These are phyloP conservation scores for Cytospora chrysosperma DNA, from an alignment of 2,329 filamentous ascomycete species.

Conservation along the genomic window DNA sequence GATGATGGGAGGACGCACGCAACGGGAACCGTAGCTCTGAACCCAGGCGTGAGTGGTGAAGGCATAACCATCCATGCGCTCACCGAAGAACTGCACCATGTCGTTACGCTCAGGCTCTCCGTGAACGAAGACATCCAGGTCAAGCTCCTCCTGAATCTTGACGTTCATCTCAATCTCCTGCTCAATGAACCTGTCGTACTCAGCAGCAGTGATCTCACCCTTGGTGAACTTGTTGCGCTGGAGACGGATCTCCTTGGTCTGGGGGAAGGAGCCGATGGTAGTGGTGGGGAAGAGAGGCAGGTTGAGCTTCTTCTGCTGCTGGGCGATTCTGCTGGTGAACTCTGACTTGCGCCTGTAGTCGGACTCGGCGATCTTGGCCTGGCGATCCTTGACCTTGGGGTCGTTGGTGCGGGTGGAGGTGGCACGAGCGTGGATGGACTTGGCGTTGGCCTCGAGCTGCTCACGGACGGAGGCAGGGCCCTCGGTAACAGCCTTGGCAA, in stretches of 20 bases:
- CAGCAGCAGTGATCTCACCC: slow-evolving; percentile 84
- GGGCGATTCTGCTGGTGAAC: slow-evolving; percentile 80
- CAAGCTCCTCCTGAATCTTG: slow-evolving; percentile 97
- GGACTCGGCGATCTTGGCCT: slow-evolving; percentile 77
- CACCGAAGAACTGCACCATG: slow-evolving; percentile 99
- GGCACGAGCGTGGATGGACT: slow-evolving; percentile 86
- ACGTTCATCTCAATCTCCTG: slow-evolving; percentile 95
- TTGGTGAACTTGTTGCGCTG: slow-evolving; percentile 99
- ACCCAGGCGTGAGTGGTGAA: slow-evolving; percentile 99
- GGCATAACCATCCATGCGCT: slow-evolving; percentile 92
- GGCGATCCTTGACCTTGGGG: slow-evolving; percentile 94
- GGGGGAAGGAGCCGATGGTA: slow-evolving; percentile 98
- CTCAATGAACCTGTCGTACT: slow-evolving; percentile 99
- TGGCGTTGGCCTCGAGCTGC: slow-evolving; percentile 94
- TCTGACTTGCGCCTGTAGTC: slow-evolving; percentile 91
- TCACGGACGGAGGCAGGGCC: slow-evolving; percentile 83
- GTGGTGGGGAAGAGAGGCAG: slow-evolving; percentile 98
- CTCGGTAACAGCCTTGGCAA: slow-evolving; percentile 95
- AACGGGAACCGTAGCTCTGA: slow-evolving; percentile 94
- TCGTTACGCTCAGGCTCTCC: slow-evolving; percentile 99
- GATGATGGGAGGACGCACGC: slow-evolving; percentile 96
- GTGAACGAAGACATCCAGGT: slow-evolving; percentile 95
- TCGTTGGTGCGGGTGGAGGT: slow-evolving; percentile 95
- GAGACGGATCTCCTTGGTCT: slow-evolving; percentile 97
- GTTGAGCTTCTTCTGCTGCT: slow-evolving; percentile 89